Evolutionary conservation across 1,284 basidiomycete genomes (phyloP), one percentile per base, ranked within the genome.

Genomic region (Ceratobasidium sp.): DNA sequence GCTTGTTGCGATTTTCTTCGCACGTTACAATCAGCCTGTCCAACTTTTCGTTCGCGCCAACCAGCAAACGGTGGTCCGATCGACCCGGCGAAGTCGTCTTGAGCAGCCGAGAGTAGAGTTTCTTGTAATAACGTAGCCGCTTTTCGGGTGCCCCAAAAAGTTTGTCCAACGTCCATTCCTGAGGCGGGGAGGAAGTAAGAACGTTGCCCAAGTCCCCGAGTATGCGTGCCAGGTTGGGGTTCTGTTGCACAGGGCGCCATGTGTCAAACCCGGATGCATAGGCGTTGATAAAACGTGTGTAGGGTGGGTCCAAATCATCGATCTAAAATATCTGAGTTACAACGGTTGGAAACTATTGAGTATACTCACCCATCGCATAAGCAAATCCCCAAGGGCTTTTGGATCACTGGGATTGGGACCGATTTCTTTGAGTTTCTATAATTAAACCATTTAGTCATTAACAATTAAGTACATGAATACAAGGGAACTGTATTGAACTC

Each of bases 331-430:
- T 72, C 64, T 64, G 38, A 30, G 61, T 59, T 23, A 63, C 71
- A 40, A 60, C 18, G 36, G 18, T 33, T 36, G 21, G 46, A 21
- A 36, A 59, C 60, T 46, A 38, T 53, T 21, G 40, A 38, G 36
- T n/a, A 49, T n/a, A 36, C 87, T 77, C 76, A 96, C 95, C 96
- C 96, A 99, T 82, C 92, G 90, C 92, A 98, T 98, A 73, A 99
- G 85, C 59, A 99, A 83, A 80, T 98, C 96, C 60, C 96, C 96
- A 23, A 99, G 85, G 12, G 92, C 94, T 79, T 96, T 97, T 16
- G 96, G 94, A n/a, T 92, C 94, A 0, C 94, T 89, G 0, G 96
- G 95, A 80, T 92, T 94, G 54, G 92, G 88, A 8, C 95, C 96
- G 74, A 99, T 96, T 75, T 97, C 95, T 80, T 92, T 94, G 74